Evolutionary conservation across 2,329 filamentous ascomycete species (phyloP), one percentile per base, ranked within the genome.

Genomic region (Epichloe sibirici): DNA sequence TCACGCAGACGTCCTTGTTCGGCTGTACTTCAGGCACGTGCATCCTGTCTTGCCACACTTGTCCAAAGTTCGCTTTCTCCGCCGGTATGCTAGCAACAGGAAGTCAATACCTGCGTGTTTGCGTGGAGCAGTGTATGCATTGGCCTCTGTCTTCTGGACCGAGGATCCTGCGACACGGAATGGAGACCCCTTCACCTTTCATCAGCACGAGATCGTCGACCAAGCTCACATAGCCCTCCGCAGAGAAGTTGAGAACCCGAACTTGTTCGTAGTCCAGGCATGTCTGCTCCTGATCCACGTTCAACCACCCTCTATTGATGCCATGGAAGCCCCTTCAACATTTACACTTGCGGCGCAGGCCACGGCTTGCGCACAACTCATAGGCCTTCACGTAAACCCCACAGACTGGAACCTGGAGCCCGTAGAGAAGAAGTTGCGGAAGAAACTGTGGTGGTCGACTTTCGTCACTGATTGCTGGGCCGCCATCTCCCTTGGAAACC

Each of bases 191-290:
- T 51, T 52, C 5, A 66, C 67, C 0, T 68, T 72, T 40, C 56
- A 68, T 50, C 71, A 75, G 55, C 66, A 72, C 28, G 65, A 71
- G 51, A 62, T 72, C 2, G 53, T 71, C 38, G 69, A 70, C 34
- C 64, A 70, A 45, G 71, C 72, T 1, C 69, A 74, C 48, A 63
- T 65, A 25, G 69, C 71, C 0, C 58, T 75, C 3, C 65, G 72
- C 23, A 64, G 72, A 2, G 73, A 76, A 53, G 63, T 75, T 0
- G 71, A 75, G 42, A 71, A 72, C 0, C 72, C 73, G 0, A 73
- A 74, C 34, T 61, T 76, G 4, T 70, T 66, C 50, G 70, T 68
- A 8, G 55, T 75, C n/a, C 73, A 75, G 61, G 71, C 73, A n/a
- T 70, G 69, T 53, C 55, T 75, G 12, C 56, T 76, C 13, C 62